These are phyloP conservation scores for Heliamphora exappendiculata DNA, from an alignment of 148 eudicot species.

Conservation along the genomic window DNA sequence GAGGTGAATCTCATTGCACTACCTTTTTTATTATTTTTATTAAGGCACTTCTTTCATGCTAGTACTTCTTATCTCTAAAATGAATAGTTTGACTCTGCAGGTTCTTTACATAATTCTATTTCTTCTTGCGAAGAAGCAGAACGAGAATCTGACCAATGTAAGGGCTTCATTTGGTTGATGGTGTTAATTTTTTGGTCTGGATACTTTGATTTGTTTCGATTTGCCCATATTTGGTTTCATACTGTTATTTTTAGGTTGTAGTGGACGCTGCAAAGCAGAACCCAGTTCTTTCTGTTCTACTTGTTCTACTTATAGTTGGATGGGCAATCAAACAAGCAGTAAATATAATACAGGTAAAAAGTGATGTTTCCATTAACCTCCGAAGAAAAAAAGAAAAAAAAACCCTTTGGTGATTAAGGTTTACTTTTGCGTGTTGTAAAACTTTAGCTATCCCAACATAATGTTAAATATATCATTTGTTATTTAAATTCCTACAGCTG, in stretches of 20 bases:
- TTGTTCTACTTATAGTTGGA: constrained; percentile 60
- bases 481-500: not conserved
- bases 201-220: not conserved
- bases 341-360: constrained; percentile 77
- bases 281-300: constrained; percentile 36
- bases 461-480: not conserved
- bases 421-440: not conserved
- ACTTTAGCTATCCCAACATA: not conserved
- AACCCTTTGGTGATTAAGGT: not conserved
- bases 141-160: constrained; percentile 55
- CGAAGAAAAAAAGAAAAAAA: not conserved
- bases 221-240: not conserved
- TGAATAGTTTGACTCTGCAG: constrained; percentile 29
- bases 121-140: constrained; percentile 63
- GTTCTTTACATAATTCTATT: constrained; percentile 78
- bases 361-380: not conserved
- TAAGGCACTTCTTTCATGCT: too few species aligned
- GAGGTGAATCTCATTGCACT: constrained; percentile 45
- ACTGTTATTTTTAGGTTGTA: constrained; percentile 42
- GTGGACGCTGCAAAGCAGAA: constrained; percentile 43
- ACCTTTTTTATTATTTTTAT: too few species aligned
- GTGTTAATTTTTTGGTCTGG: not conserved
- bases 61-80: not conserved
- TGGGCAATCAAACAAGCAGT: constrained; percentile 76
- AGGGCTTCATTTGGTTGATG: constrained; percentile 18